Conservation (phyloP, 208 protist species). For the Strigomonas oncopelti region DNA sequence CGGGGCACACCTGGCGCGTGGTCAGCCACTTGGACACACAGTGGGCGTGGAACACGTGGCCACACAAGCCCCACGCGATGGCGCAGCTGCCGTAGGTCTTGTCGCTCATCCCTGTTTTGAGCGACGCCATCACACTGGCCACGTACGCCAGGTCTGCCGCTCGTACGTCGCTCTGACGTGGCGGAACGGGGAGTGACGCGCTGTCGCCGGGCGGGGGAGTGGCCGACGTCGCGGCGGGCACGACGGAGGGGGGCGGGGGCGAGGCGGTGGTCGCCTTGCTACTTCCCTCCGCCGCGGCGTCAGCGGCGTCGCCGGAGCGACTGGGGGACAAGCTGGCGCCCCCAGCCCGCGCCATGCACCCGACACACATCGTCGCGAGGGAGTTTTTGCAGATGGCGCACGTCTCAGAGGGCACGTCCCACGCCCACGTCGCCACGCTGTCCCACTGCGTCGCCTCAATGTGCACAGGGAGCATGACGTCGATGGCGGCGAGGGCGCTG, state of each 20-base stretch:
- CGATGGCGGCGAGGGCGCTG: not conserved
- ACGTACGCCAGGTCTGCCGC: not conserved
- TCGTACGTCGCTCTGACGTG: not conserved
- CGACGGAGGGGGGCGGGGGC: not conserved
- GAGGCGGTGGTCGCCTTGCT: not conserved
- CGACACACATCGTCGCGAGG: constrained; percentile 96
- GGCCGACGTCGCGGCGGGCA: not conserved
- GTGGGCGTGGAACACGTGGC: constrained; percentile 73
- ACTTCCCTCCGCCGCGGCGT: not conserved
- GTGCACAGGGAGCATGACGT: constrained; percentile 9
- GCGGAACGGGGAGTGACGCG: not conserved
- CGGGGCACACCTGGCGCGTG: constrained; percentile 49
- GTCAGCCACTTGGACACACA: constrained; percentile 57
- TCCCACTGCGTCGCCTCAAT: constrained; percentile 94
- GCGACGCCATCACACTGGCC: not conserved
- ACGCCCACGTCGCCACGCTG: constrained; percentile 94
- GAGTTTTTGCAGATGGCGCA: constrained; percentile 97
- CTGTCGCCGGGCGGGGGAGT: not conserved
- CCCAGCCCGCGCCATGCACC: constrained; percentile 84
- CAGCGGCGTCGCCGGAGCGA: not conserved
- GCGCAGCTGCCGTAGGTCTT: constrained; percentile 17
- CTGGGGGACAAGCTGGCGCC: not conserved
- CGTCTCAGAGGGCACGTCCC: constrained; percentile 93
- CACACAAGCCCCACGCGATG: constrained; percentile 89
- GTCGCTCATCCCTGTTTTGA: constrained; percentile 12